Conservation (phyloP, 2,329 filamentous ascomycete genomes). For the Periconia macrospinosa region DNA sequence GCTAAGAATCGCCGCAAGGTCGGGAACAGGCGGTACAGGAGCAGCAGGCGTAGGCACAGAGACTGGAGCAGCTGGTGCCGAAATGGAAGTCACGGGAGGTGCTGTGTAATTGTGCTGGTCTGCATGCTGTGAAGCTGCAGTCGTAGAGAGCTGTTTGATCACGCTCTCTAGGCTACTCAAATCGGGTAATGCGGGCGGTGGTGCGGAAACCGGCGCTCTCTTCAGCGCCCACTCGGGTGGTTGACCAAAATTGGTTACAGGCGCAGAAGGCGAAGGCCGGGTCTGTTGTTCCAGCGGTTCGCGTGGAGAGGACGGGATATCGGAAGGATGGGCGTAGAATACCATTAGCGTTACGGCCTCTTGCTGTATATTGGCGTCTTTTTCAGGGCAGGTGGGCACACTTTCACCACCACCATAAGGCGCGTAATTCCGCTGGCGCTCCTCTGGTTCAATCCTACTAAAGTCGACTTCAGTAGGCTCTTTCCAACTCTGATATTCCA, state of each 20-base stretch:
- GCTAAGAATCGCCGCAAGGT: slow-evolving; percentile 32
- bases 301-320: slow-evolving; percentile 51
- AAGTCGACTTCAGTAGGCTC: slow-evolving; percentile 48
- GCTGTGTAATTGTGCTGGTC: slow-evolving; percentile 22
- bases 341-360: slow-evolving; percentile 52
- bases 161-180: slow-evolving; percentile 30
- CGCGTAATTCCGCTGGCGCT: slow-evolving; percentile 48
- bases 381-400: slow-evolving; percentile 46
- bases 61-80: slow-evolving; percentile 5
- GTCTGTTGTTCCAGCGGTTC: slow-evolving; percentile 45
- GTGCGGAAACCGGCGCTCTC: slow-evolving; percentile 22
- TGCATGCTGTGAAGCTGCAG: slow-evolving; percentile 9
- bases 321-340: slow-evolving; percentile 47
- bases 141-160: slow-evolving; percentile 28
- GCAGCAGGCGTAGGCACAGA: slow-evolving; percentile 5
- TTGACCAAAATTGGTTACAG: slow-evolving; percentile 42
- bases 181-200: slow-evolving; percentile 16
- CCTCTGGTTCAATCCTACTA: slow-evolving; percentile 41
- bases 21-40: slow-evolving; percentile 17
- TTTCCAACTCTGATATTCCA: slow-evolving; percentile 34
- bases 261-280: slow-evolving; percentile 12
- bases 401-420: slow-evolving; percentile 49
- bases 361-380: slow-evolving; percentile 46
- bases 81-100: slow-evolving; percentile 3
- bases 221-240: slow-evolving; percentile 30